A percentile compares a stretch with the other conserved stretches of the same genome.
These are phyloP conservation scores for Penicillium sp. DNA, from an alignment of 2,329 filamentous ascomycete species.

Conservation along the genomic window DNA sequence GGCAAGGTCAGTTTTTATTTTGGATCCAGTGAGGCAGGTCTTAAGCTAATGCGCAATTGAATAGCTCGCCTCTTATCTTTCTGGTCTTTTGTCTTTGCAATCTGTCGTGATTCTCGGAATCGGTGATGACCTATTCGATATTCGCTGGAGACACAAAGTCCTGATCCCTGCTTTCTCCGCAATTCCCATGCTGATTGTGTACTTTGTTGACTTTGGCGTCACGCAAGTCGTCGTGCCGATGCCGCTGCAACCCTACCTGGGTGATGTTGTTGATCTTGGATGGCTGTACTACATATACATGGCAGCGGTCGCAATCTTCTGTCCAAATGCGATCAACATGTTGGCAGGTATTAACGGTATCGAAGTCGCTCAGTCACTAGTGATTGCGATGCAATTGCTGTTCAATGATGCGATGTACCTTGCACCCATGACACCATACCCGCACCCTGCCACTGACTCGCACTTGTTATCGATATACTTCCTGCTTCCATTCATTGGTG, in stretches of 20 bases:
- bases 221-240: constrained; percentile 91
- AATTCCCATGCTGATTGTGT: constrained; percentile 90
- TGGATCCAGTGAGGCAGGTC: not conserved
- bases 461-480: constrained; percentile 96
- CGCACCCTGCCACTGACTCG: constrained; percentile 90
- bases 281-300: constrained; percentile 93
- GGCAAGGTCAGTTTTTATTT: constrained; percentile 65
- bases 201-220: constrained; percentile 97
- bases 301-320: constrained; percentile 94
- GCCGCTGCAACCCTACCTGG: constrained; percentile 78
- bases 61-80: constrained; percentile 89
- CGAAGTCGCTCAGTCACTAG: constrained; percentile 89
- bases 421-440: constrained; percentile 69
- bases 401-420: constrained; percentile 90
- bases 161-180: constrained; percentile 93
- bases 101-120: constrained; percentile 88
- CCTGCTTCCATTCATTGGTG: constrained; percentile 88
- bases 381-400: constrained; percentile 79
- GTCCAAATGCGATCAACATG: constrained; percentile 98
- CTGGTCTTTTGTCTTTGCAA: constrained; percentile 89
- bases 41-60: constrained; percentile 8
- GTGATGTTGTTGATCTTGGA: constrained; percentile 79
- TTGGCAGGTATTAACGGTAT: constrained; percentile 99
- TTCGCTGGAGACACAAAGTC: constrained; percentile 98
- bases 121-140: constrained; percentile 95